Percentiles rank a stretch among this genome's conserved stretches.
These are phyloP conservation scores for Ascochyta koolunga DNA, from an alignment of 2,329 filamentous ascomycete species.

Conservation along the genomic window DNA sequence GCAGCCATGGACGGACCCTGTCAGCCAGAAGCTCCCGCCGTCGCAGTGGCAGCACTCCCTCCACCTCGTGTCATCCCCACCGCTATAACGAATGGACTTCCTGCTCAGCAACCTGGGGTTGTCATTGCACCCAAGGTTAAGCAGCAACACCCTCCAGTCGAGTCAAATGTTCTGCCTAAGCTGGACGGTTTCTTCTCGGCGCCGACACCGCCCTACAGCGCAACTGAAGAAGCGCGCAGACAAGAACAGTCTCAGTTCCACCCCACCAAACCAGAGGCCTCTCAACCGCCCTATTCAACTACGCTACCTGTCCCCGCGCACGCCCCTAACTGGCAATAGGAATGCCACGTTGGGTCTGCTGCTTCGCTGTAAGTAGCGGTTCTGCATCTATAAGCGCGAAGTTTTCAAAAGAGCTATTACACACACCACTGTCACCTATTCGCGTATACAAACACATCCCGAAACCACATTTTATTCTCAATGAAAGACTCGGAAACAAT, in stretches of 20 bases:
- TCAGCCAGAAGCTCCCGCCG: too few relatives aligned
- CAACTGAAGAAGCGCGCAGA: constrained; percentile 22
- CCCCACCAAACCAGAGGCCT: background rate
- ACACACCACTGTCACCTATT: background rate
- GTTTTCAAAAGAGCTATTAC: background rate
- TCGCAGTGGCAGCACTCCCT: background rate
- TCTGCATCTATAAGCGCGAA: background rate
- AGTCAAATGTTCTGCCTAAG: constrained; percentile 16
- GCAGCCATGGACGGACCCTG: too few relatives aligned
- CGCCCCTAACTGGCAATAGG: constrained; percentile 29
- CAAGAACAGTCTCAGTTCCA: background rate
- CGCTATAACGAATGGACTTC: constrained; percentile 14
- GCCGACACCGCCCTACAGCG: constrained; percentile 31
- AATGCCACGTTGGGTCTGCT: background rate
- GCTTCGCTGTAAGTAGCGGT: too few relatives aligned
- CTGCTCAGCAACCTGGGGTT: background rate
- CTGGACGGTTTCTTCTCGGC: constrained; percentile 24
- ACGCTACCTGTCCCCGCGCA: constrained; percentile 3
- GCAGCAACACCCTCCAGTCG: constrained; percentile 4
- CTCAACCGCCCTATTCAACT: background rate
- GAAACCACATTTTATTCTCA: background rate
- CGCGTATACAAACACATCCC: background rate
- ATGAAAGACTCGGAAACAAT: background rate
- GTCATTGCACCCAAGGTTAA: constrained; percentile 1
- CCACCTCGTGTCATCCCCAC: background rate